phyloP scores from a whole-genome alignment of 2,329 filamentous ascomycete genomes.

The Trichoderma guizhouense region DNA sequence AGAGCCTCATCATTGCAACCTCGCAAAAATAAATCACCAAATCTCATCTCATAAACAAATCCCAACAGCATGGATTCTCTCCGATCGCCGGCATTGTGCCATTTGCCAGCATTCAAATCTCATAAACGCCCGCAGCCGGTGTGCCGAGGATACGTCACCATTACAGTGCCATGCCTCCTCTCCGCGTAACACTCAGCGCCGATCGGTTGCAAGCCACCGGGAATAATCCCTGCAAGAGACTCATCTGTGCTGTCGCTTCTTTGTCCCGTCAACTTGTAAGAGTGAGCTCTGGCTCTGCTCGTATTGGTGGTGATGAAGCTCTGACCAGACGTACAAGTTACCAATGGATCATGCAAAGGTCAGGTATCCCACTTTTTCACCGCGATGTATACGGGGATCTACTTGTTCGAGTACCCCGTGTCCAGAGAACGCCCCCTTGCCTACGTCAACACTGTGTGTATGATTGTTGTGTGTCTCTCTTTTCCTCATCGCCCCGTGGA shows the following conservation, averaged over 20 bases:
- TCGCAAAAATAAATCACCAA: neutral
- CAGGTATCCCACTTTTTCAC: neutral
- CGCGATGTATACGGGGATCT: neutral
- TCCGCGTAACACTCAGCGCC: slow-evolving; percentile 17
- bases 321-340: neutral
- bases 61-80: neutral
- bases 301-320: neutral
- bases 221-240: slow-evolving; percentile 13
- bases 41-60: neutral
- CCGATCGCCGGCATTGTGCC: neutral
- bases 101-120: neutral
- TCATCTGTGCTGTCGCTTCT: neutral
- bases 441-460: slow-evolving; percentile 16
- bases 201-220: slow-evolving; percentile 14
- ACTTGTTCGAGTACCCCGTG: neutral
- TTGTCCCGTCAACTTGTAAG: neutral
- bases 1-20: neutral
- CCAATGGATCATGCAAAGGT: neutral
- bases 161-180: slow-evolving; percentile 7
- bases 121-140: neutral
- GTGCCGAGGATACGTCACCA: slow-evolving; percentile 16
- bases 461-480: neutral
- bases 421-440: neutral
- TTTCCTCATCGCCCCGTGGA: slow-evolving; percentile 11
- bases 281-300: neutral